Evolutionary conservation across 2,329 filamentous ascomycete species (phyloP), one percentile per base, ranked within the genome.

Genomic region (Dryadomyces quercivorus): DNA sequence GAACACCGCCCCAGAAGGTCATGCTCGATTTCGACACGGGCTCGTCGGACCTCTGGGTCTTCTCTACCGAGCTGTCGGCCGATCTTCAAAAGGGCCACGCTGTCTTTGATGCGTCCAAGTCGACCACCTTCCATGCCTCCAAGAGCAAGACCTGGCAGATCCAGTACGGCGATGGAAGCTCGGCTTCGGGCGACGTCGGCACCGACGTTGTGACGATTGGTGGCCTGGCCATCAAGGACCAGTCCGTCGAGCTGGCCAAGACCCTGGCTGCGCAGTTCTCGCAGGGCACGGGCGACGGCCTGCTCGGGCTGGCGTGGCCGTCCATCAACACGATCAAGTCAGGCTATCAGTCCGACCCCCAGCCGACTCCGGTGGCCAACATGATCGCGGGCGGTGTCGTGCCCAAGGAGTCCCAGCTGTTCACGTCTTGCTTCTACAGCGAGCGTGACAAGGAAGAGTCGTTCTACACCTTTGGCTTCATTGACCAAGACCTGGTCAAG

Each of bases 401-500:
- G 66, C 72, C 76, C 3, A 67, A 72, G 49, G 69, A 70, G 0
- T 63, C 74, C 2, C 72, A 80, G 62, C 71, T 86, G 7, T 86
- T 86, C 68, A 86, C 82, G 0, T 79, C 75, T 20, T 81, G 81
- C 55, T 73, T 86, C 48, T 81, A 81, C 59, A 74, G 75, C 60
- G 70, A 74, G 67, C 70, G 75, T 48, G 78, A 82, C 61, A 67
- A 73, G 53, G 63, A 64, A 46, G 66, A 74, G 57, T 78, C 75
- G 0, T 88, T 86, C 70, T 88, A 85, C 69, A 88, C 85, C 1
- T 88, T 88, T 59, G 85, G 85, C 20, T 85, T 74, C 65, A 84
- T 88, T 62, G 84, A 88, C 61, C 63, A 83, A 59, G 74, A 77
- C n/a, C 74, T 78, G 0, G 72, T 86, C 50, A 73, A 70, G 54